Evolutionary conservation across 2,329 filamentous ascomycete species (phyloP).

Genomic region (Teratosphaeria destructans): DNA sequence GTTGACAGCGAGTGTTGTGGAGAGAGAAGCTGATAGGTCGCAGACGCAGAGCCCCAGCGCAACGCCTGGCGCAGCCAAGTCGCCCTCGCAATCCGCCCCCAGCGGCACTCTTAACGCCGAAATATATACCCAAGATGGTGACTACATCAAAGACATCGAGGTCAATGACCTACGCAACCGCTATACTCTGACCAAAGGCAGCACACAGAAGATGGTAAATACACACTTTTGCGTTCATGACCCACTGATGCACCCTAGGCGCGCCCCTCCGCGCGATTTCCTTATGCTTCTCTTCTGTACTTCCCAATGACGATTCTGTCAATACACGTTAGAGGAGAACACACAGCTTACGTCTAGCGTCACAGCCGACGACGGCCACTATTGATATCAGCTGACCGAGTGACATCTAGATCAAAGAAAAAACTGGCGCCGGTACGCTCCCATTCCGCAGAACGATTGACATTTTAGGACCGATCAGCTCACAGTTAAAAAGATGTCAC

Average conservation of each 20-base stretch:
- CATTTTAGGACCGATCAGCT: conserved; percentile 42
- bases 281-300: conserved; percentile 10
- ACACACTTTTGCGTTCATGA: conserved; percentile 37
- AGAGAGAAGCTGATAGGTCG: conserved; percentile 5
- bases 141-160: conserved; percentile 98
- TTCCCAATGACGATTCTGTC: conserved; percentile 19
- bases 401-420: conserved; percentile 98
- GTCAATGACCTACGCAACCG: conserved; percentile 96
- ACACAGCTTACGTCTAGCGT: conserved; percentile 36
- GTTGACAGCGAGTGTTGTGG: not conserved
- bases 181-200: conserved; percentile 92
- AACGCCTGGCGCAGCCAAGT: conserved; percentile 44
- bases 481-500: conserved; percentile 84
- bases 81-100: conserved; percentile 39
- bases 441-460: conserved; percentile 32
- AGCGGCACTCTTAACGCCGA: conserved; percentile 64
- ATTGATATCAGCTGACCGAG: conserved; percentile 92
- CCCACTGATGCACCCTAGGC: conserved; percentile 51
- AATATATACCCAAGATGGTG: conserved; percentile 89
- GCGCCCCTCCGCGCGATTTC: conserved; percentile 1
- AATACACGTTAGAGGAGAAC: conserved; percentile 25
- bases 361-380: conserved; percentile 36
- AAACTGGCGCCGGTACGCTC: conserved; percentile 98
- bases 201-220: conserved; percentile 99
- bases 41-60: conserved; percentile 21